phyloP scores from a whole-genome alignment of 768 basidiomycete species.

The Pleurotus tuber-regium region DNA sequence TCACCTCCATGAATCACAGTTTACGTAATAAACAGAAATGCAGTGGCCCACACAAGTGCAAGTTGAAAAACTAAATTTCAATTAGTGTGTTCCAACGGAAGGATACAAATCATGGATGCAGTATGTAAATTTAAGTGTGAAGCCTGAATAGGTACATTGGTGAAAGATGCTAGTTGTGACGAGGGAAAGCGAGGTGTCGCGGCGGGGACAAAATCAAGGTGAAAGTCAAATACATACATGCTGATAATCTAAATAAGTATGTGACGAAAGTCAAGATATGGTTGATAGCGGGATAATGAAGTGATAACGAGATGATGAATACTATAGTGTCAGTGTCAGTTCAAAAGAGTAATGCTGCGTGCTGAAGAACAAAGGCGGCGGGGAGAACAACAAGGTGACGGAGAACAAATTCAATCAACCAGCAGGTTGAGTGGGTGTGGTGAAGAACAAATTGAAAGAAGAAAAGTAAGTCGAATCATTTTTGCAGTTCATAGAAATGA shows the following conservation, averaged over 20 bases:
- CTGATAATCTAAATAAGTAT: constrained; percentile 4
- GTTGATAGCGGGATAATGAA: not conserved
- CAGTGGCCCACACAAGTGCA: too few relatives aligned
- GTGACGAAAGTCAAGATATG: not conserved
- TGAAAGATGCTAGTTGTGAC: not conserved
- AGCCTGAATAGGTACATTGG: not conserved
- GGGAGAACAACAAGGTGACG: too few relatives aligned
- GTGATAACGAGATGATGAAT: not conserved
- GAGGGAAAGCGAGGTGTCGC: not conserved
- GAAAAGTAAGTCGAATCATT: constrained; percentile 14
- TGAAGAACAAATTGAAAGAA: not conserved
- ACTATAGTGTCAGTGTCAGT: not conserved
- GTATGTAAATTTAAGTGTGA: not conserved
- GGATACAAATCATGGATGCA: not conserved
- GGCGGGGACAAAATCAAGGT: not conserved
- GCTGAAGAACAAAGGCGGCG: not conserved
- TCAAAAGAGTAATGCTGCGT: not conserved
- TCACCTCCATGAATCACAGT: too few relatives aligned
- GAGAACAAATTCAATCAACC: too few relatives aligned
- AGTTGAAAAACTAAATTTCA: too few relatives aligned
- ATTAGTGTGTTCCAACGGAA: too few relatives aligned
- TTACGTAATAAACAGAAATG: too few relatives aligned
- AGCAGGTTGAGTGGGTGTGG: too few relatives aligned
- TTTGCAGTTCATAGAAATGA: constrained; percentile 13
- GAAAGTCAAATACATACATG: constrained; percentile 1